phyloP scores from a whole-genome alignment of 345 rosid species.

The Ceriops decandra region DNA sequence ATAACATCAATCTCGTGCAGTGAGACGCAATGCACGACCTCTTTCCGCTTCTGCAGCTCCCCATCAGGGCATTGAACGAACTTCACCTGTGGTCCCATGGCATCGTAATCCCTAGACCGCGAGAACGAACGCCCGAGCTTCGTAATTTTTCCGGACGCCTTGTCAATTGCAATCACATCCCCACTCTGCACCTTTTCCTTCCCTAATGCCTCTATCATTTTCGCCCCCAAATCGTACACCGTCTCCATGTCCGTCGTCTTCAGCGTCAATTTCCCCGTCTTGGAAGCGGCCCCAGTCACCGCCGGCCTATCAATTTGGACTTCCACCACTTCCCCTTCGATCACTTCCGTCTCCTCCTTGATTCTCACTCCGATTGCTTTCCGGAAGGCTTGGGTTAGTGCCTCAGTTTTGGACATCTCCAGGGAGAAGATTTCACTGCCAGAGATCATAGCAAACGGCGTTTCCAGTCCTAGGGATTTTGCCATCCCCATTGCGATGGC shows the following conservation, averaged over 20 bases:
- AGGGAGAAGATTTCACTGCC: slow-evolving; percentile 88
- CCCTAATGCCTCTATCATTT: slow-evolving; percentile 86
- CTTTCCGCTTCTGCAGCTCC: slow-evolving; percentile 94
- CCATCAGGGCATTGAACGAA: slow-evolving; percentile 98
- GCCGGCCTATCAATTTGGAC: slow-evolving; percentile 83
- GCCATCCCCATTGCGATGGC: slow-evolving; percentile 99
- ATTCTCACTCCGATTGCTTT: slow-evolving; percentile 88
- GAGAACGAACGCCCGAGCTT: slow-evolving; percentile 91
- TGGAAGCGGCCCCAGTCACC: slow-evolving; percentile 69
- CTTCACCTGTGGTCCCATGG: slow-evolving; percentile 92
- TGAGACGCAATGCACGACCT: slow-evolving; percentile 87
- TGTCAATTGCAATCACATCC: slow-evolving; percentile 86
- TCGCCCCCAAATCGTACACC: slow-evolving; percentile 76
- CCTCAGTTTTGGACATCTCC: slow-evolving; percentile 94
- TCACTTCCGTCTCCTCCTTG: slow-evolving; percentile 83
- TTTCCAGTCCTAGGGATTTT: slow-evolving; percentile 85
- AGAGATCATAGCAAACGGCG: slow-evolving; percentile 91
- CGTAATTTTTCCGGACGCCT: slow-evolving; percentile 79
- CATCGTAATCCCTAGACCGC: slow-evolving; percentile 92
- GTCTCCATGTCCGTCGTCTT: slow-evolving; percentile 99
- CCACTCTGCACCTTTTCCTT: slow-evolving; percentile 97
- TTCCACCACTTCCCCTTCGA: slow-evolving; percentile 95
- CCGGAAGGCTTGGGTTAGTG: slow-evolving; percentile 76
- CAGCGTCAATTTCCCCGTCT: slow-evolving; percentile 83
- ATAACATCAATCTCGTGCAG: slow-evolving; percentile 98